Base-by-base conservation (phyloP, 345 rosid species). In the Eucalyptus erythrocorys region DNA sequence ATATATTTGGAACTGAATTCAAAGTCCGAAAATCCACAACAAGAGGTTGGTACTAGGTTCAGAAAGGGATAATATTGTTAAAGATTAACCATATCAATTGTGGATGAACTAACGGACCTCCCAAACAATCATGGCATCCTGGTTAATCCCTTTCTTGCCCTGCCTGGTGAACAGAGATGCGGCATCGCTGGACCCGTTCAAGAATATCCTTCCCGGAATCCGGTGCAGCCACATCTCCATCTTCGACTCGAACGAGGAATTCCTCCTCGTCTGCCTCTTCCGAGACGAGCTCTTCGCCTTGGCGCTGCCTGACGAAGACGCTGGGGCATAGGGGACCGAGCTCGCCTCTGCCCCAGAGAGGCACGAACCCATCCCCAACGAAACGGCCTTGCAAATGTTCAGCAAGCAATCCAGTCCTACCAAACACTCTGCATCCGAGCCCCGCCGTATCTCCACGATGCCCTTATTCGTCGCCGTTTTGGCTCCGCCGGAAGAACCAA, bases 81-180 rank as follows among this genome's bases (percentile, higher is more conserved):
- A 76, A 21, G 84, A 76, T 40, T 10, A 76, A 76, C 47, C 47
- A 86, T 32, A 42, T 17, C 71, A 34, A 34, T 37, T 10, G 17
- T 49, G 19, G 37, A 61, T 82, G 47, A 34, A 87, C 48, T 40
- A 66, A 48, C 91, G 82, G 8, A 93, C 94, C 93, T 93, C 94
- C 94, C 94, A 93, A 89, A 92, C 93, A 82, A 93, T 82, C 94
- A 93, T 93, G 80, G 94, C 93, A 86, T 93, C 94, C 88, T 93
- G 94, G 68, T 93, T 93, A 45, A 90, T 68, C 59, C 94, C 94
- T 84, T 92, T 93, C 92, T 88, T 89, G 80, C 94, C 94, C 80
- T 93, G 94, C 80, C 92, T 90, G 84, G 92, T 92, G 85, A 91
- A 93, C 32, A 93, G 87, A 17, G 92, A 93, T 32, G 94, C 91